Base-by-base conservation (phyloP, 2,329 filamentous ascomycete species). In the Endoconidiophora polonica region DNA sequence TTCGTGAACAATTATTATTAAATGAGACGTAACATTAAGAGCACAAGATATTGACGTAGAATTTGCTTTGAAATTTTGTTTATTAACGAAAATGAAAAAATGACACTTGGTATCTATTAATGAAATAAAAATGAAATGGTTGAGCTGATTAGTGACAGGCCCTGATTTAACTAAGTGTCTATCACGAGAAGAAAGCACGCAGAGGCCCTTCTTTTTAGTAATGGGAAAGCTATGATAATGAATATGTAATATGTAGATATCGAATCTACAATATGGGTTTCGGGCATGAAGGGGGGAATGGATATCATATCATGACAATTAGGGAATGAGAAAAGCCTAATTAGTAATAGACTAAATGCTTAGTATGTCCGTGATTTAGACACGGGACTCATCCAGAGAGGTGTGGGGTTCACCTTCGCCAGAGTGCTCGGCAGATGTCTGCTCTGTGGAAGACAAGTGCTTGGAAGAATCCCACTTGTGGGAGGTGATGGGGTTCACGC, bases 401-500 rank as follows among this genome's bases (percentile, higher is more conserved):
- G 46, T 18, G 42, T 48, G 45, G 29, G 50, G 43, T 43, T 53
- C 50, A 23, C 44, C 51, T 44, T 51, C 49, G 6, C 51, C 51
- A 49, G 51, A 53, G 26, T 52, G 50, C 50, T 52, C 50, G 14
- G 50, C 45, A 20, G 51, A 49, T 20, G 51, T 53, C 43, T 49
- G 51, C 37, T 53, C 51, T 20, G 51, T 45, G 10, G 51, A 51
- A 18, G 44, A 49, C 20, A 53, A 29, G 38, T 53, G 51, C 46
- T 53, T 49, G 47, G 51, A 49, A n/a, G 51, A 53, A 39, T 64
- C 59, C 65, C 65, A 66, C 26, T 60, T 62, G 46, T 56, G 54
- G 7, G 69, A 71, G 48, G 62, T 67, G 58, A 70, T 69, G 20
- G 72, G 70, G 57, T 70, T 71, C 56, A 74, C 68, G 40, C 60